Evolutionary conservation across 176 grass and related monocot genomes (phyloP).

Genomic region (Ensete glaucum): DNA sequence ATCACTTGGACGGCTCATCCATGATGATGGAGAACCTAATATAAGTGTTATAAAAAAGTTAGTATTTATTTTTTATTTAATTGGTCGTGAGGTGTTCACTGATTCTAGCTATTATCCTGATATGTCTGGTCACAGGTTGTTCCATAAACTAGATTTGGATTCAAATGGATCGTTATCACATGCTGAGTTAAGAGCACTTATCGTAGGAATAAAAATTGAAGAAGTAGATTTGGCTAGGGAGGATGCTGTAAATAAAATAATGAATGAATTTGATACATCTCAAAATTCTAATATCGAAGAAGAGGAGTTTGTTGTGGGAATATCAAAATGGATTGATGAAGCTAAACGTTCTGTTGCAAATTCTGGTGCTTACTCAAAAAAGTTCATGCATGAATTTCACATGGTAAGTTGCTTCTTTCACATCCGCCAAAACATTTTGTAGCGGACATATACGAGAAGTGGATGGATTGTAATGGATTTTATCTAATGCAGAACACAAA

Average conservation of each 20-base stretch:
- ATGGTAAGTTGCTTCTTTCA: constrained; percentile 16
- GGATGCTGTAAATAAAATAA: constrained; percentile 44
- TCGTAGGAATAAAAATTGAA: constrained; percentile 51
- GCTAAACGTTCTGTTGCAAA: constrained; percentile 23
- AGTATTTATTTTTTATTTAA: background rate
- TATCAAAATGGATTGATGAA: constrained; percentile 51
- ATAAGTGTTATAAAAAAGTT: constrained; percentile 50
- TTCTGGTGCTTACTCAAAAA: constrained; percentile 38
- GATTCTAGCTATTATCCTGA: background rate
- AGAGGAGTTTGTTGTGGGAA: constrained; percentile 40
- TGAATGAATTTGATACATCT: constrained; percentile 63
- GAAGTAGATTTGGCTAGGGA: constrained; percentile 48
- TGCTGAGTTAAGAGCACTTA: constrained; percentile 62
- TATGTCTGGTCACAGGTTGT: constrained; percentile 44
- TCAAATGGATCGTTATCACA: constrained; percentile 39
- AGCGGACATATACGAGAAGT: no score
- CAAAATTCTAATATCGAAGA: constrained; percentile 39
- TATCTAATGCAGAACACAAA: constrained; percentile 53
- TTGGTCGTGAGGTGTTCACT: background rate
- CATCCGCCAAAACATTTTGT: background rate
- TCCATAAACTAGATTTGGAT: constrained; percentile 61
- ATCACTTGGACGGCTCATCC: constrained; percentile 45
- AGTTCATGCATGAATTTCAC: constrained; percentile 50
- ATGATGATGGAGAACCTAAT: constrained; percentile 63
- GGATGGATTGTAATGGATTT: background rate